Percentiles rank a stretch among this genome's conserved stretches.
Conservation (phyloP, 2,329 filamentous ascomycete genomes). For the Fusarium sp. region DNA sequence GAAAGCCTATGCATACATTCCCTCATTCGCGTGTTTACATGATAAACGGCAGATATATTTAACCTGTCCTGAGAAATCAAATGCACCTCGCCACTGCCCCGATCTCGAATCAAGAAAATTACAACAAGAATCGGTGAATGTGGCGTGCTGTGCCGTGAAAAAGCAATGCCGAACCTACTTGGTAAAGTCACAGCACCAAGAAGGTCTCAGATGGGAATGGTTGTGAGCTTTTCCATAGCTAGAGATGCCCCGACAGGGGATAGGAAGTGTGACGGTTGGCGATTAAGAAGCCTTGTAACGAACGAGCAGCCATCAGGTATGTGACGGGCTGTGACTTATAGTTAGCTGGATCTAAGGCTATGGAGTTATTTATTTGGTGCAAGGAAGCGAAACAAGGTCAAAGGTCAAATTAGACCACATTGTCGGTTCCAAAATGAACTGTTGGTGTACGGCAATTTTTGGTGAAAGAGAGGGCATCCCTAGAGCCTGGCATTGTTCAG, state of each 20-base stretch:
- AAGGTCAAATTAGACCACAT: too few relatives aligned
- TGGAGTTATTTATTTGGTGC: neutral
- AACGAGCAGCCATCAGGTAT: neutral
- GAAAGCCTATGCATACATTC: too few relatives aligned
- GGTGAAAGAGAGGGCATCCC: neutral
- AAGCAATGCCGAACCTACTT: neutral
- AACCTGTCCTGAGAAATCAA: too few relatives aligned
- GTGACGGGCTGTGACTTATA: neutral
- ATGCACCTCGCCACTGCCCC: too few relatives aligned
- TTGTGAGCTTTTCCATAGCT: neutral
- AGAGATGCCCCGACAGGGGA: neutral
- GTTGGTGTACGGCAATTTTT: neutral
- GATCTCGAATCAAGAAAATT: rapidly evolving
- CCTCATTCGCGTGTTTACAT: too few relatives aligned
- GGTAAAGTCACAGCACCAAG: neutral
- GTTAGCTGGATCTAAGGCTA: neutral
- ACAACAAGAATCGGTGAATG: neutral
- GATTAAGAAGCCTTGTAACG: neutral
- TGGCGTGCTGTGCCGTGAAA: neutral
- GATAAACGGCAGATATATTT: too few relatives aligned
- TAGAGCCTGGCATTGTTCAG: neutral
- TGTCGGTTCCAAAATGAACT: too few relatives aligned
- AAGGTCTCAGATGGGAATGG: neutral
- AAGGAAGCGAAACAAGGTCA: too few relatives aligned
- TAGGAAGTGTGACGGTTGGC: neutral